These are phyloP conservation scores for Dryadomyces quercus-mongolicae DNA, from an alignment of 2,329 filamentous ascomycete species.

Conservation along the genomic window DNA sequence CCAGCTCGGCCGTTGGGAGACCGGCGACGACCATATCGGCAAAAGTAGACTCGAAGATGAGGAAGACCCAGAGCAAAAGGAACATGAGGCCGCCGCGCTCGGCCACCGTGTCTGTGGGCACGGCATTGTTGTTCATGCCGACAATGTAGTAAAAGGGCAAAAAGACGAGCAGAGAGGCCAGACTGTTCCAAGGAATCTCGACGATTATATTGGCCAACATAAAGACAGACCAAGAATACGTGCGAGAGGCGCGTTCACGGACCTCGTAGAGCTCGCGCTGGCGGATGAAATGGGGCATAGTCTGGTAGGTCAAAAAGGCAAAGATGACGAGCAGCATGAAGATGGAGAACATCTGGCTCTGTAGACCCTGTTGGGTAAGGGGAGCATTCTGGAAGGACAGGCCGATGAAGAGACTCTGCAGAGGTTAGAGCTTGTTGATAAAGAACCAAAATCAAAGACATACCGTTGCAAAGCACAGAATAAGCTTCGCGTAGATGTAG, in stretches of 20 bases:
- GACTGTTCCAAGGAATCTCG: slow-evolving; percentile 53
- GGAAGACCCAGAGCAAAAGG: slow-evolving; percentile 65
- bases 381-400: slow-evolving; percentile 49
- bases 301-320: slow-evolving; percentile 44
- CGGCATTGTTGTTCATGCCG: slow-evolving; percentile 55
- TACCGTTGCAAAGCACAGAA: slow-evolving; percentile 29
- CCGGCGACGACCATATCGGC: slow-evolving; percentile 60
- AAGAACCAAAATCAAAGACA: not conserved
- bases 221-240: slow-evolving; percentile 56
- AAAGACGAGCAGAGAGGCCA: slow-evolving; percentile 31
- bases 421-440: not conserved
- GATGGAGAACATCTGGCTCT: slow-evolving; percentile 49
- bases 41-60: slow-evolving; percentile 61
- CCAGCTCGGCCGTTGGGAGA: slow-evolving; percentile 53
- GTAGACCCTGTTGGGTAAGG: slow-evolving; percentile 46
- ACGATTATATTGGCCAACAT: slow-evolving; percentile 53
- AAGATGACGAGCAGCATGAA: slow-evolving; percentile 51
- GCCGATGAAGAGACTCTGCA: slow-evolving; percentile 47
- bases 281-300: slow-evolving; percentile 55
- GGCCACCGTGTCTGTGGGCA: slow-evolving; percentile 42
- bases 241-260: slow-evolving; percentile 50
- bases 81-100: slow-evolving; percentile 71
- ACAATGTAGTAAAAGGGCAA: slow-evolving; percentile 51
- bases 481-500: slow-evolving; percentile 62
- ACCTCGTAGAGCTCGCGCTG: slow-evolving; percentile 56